Evolutionary conservation across 495 filamentous ascomycete genomes (phyloP), one percentile per base, ranked within the genome.

Genomic region (Aspergillus haitiensis): DNA sequence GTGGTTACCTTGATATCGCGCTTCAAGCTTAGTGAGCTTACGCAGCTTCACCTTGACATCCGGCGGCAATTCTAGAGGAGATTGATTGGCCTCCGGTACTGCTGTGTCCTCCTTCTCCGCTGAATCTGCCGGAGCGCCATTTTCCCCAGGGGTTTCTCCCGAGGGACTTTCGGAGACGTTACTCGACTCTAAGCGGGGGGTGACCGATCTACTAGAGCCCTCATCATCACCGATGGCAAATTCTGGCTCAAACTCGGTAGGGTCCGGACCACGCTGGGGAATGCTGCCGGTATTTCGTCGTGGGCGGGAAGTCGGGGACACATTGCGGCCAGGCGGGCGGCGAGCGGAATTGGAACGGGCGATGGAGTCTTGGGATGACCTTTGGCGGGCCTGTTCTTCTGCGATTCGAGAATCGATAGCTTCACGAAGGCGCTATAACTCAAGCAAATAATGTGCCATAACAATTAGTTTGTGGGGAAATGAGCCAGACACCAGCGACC

Each of bases 391-490:
- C 74, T 94, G 90, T 79, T 96, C 92, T 76, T 96, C 90, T 63
- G 91, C 88, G 61, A 96, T 92, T 64, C 86, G 85, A 63, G 85
- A 85, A 69, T 96, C 91, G 67, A 96, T 89, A 52, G 89, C 88
- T 61, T 88, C 88, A 78, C 91, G 92, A 66, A 96, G 72, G 75
- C 91, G 87, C 91, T 96, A 70, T 57, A 21, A 9, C 15, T 21
- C n/a, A n/a, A 18, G 12, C 34, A 3, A 16, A 15, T 6, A 46
- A 35, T 21, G 7, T 18, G 2, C 15, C 11, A 18, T 15, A 47
- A 18, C 21, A 0, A 8, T 47, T 21, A 6, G n/a, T 16, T 47
- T 21, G 44, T 15, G 37, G n/a, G n/a, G n/a, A 3, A 5, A 13
- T 46, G 13, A 35, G 13, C 52, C 9, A 39, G 34, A 27, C 27